Base-by-base conservation (phyloP, 2,329 filamentous ascomycete species). In the Geoglossum cookeanum region DNA sequence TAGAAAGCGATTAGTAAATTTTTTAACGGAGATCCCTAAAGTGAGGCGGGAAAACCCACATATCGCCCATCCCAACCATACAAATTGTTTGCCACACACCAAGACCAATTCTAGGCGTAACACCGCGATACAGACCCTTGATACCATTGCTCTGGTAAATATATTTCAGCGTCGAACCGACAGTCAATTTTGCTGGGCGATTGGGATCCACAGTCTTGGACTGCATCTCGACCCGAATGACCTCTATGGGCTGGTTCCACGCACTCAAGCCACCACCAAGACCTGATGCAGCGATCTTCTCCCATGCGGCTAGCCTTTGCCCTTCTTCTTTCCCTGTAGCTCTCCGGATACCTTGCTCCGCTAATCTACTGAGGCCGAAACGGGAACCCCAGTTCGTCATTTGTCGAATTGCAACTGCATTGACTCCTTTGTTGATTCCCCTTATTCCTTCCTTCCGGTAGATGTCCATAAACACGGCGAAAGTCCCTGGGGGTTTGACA, bases 211-310 rank as follows among this genome's bases (percentile, higher is more conserved):
- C 87, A 66, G 85, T 96, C 83, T 96, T 97, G 76, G 87, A 94
- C 82, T 98, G 92, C 88, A 98, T 96, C 80, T 98, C 92, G 61
- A 98, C 91, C 62, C 92, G 88, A 70, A 98, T 96, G 69, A 98
- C 92, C 80, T 98, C 92, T 70, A 98, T 98, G 61, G 92, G 92
- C 79, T 98, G 92, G 75, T 98, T 98, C 92, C 92, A 98, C 62
- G 92, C 92, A 61, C 83, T 89, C 66, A 98, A 78, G 69, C 92
- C 92, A 80, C 92, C 92, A 75, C 92, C 92, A 8, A 98, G 70
- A 62, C 81, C 81, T 61, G 84, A 87, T 53, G 92, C 90, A 58
- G 87, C 70, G 68, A 98, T 84, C 81, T 97, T 97, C 78, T 98
- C 92, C 60, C 75, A 68, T 33, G 85, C 81, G 63, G 74, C 76